Evolutionary conservation across 345 rosid species (phyloP), one percentile per base, ranked within the genome.

Genomic region (Eucalyptus fibrosa): DNA sequence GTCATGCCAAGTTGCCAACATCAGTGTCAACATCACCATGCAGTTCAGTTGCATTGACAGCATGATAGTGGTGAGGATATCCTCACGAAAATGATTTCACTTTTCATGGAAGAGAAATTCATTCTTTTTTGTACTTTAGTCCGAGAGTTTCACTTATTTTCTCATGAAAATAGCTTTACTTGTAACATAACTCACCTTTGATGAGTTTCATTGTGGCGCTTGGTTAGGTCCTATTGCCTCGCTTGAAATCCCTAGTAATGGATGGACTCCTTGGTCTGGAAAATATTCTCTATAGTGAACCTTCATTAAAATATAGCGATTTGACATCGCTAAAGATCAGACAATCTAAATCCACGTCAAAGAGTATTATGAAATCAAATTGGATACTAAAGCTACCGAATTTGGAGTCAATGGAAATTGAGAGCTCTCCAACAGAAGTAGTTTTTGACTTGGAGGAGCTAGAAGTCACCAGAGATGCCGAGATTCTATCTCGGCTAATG

Each of bases 321-420:
- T 10, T 65, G 9, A 65, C 4, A n/a, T 15, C 1, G 5, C 1
- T 65, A 65, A 0, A 0, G 11, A 65, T 65, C 8, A 2, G 0
- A 1, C 0, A 15, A 1, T n/a, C 77, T 15, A 4, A 3, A 67
- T 67, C 40, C 6, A 4, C 10, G 12, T n/a, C 23, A 3, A 34
- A 34, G 23, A n/a, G 21, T 67, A 15, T 67, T 67, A 2, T 67
- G 2, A 67, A 15, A 34, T 34, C 37, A 65, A 5, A 65, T n/a
- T 65, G 77, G 77, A 16, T 67, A n/a, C 0, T 67, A 3, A 16
- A 67, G 40, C 1, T 67, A 40, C 21, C 21, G 6, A 67, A 67
- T 67, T 67, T 67, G 40, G 40, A 67, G 11, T 67, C 77, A n/a
- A 15, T 67, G 23, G 0, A 8, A 16, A 32, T 67, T 16, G 0